Evolutionary conservation across 2,329 filamentous ascomycete genomes (phyloP), one percentile per base, ranked within the genome.

Genomic region (Hymenoscyphus occultus): DNA sequence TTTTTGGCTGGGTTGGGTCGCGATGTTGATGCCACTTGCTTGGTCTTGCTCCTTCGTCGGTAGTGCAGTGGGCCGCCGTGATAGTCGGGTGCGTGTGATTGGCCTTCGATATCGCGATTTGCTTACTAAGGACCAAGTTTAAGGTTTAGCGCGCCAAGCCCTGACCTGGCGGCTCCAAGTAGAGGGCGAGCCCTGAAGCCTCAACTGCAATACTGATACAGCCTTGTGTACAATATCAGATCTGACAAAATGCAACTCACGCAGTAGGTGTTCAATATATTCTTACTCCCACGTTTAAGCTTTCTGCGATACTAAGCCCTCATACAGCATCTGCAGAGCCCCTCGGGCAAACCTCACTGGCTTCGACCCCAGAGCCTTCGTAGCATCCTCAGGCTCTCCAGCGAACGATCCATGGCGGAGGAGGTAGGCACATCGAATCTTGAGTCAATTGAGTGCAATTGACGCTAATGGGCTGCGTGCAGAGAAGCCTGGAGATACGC

Each of bases 401-500:
- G 83, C 83, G 54, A 72, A 88, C 78, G 87, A 90, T 71, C 87
- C 87, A 59, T 90, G 87, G 87, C 86, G 86, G 77, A 79, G 82
- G 81, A 76, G 78, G 87, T 90, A 69, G 78, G 19, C 48, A 54
- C 48, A 54, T 54, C 10, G 35, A 35, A 28, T 54, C 10, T 28
- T 28, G 13, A 10, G 19, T 22, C 22, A 54, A 22, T 22, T 5
- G 22, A 28, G 5, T 10, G 39, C 6, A 56, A 19, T 42, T 32
- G 39, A 48, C 42, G 32, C 65, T 72, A 57, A 69, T 63, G 65
- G 45, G n/a, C 70, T 93, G 76, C 93, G 95, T 82, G 70, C 77
- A 99, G 95, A 76, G 95, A 99, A 83, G 86, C 91, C 76, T 99
- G 95, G 95, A 86, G 95, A 79, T 97, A 97, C 83, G 88, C 85